A percentile compares a stretch with the other conserved stretches of the same genome.
phyloP scores from a whole-genome alignment of 2,329 filamentous ascomycete genomes.

The Aspergillus sp. region DNA sequence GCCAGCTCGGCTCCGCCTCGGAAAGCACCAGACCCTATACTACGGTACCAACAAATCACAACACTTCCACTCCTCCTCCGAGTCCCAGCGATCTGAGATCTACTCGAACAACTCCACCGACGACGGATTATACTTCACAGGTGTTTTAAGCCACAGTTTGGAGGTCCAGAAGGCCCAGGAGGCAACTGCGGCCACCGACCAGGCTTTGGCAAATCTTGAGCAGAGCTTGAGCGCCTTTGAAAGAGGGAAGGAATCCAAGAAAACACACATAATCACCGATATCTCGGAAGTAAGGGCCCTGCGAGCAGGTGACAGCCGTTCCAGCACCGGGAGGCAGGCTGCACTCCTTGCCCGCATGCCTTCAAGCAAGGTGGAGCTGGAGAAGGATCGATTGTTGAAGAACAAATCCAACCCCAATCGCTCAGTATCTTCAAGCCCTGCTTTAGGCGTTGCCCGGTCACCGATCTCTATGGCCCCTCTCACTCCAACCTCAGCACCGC shows the following conservation, averaged over 20 bases:
- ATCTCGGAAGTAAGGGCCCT: conserved; percentile 39
- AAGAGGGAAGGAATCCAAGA: conserved; percentile 61
- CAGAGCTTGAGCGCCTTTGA: conserved; percentile 60
- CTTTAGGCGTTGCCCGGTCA: conserved; percentile 37
- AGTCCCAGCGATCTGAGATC: conserved; percentile 58
- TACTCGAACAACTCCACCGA: conserved; percentile 49
- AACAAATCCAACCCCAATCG: conserved; percentile 31
- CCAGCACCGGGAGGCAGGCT: conserved; percentile 29
- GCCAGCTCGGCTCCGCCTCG: conserved; percentile 46
- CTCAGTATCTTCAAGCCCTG: conserved; percentile 44
- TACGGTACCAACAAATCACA: conserved; percentile 59
- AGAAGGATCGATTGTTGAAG: conserved; percentile 44
- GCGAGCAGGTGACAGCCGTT: conserved; percentile 34
- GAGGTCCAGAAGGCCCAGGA: conserved; percentile 56
- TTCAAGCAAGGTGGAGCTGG: conserved; percentile 39
- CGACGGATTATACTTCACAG: conserved; percentile 54
- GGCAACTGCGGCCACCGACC: conserved; percentile 57
- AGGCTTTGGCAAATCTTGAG: conserved; percentile 59
- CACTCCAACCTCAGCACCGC: conserved; percentile 46
- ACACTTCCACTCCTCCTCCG: conserved; percentile 53
- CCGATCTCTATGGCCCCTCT: conserved; percentile 35
- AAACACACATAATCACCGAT: conserved; percentile 43
- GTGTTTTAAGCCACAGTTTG: conserved; percentile 58
- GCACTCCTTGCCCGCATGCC: conserved; percentile 30
- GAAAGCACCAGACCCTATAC: conserved; percentile 55